Conservation (phyloP, 768 basidiomycete genomes). For the Rhizopogon roseolus region DNA sequence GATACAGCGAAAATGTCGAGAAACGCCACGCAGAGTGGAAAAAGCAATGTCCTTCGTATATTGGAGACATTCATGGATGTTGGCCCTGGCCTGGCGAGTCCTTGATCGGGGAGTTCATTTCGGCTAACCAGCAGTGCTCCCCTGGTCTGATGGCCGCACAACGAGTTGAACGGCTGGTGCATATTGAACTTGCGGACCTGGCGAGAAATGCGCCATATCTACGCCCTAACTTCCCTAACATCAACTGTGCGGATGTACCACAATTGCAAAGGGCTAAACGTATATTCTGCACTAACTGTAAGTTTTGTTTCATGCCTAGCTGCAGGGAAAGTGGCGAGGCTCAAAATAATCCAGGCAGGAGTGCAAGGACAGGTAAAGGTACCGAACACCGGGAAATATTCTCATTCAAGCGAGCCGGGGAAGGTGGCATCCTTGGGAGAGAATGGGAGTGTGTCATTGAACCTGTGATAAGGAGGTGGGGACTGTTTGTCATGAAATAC, state of each 20-base stretch:
- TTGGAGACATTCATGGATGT: constrained; percentile 67
- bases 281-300: constrained; percentile 40
- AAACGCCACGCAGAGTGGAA: constrained; percentile 76
- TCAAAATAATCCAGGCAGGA: constrained; percentile 37
- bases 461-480: constrained; percentile 78
- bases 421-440: constrained; percentile 50
- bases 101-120: constrained; percentile 51
- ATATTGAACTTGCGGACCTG: constrained; percentile 74
- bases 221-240: constrained; percentile 38
- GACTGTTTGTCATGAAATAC: constrained; percentile 43
- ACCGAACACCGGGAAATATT: constrained; percentile 74
- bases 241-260: constrained; percentile 25
- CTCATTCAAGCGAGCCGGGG: constrained; percentile 51
- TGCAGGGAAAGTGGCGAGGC: not conserved
- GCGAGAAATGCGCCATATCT: constrained; percentile 56
- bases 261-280: constrained; percentile 8
- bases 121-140: constrained; percentile 53
- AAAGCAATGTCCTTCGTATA: constrained; percentile 73
- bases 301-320: constrained; percentile 30
- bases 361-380: too few relatives aligned
- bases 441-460: constrained; percentile 76
- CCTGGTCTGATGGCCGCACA: constrained; percentile 66
- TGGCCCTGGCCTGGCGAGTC: constrained; percentile 52
- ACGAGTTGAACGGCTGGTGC: constrained; percentile 73
- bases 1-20: constrained; percentile 65